Evolutionary conservation across 208 protist genomes (phyloP).

Genomic region (Wallacemonas sp.): DNA sequence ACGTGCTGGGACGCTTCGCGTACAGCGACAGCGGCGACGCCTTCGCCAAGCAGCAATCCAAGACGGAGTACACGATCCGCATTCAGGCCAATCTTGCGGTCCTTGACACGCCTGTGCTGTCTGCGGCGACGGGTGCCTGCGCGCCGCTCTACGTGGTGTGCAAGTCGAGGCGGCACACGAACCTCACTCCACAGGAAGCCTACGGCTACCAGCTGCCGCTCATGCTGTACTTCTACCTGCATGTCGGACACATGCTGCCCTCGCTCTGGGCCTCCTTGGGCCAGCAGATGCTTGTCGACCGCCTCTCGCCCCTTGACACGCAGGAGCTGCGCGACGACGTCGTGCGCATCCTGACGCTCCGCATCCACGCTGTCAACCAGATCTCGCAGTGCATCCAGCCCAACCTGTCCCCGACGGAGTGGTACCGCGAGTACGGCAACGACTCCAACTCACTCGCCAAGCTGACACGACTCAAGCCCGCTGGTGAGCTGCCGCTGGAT

Average conservation of each 20-base stretch:
- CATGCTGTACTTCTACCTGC: conserved; percentile 33
- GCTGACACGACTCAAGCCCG: conserved; percentile 16
- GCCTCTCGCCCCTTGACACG: conserved; percentile 40
- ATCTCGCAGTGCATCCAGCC: conserved; percentile 14
- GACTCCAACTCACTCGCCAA: conserved; percentile 2
- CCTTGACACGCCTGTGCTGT: conserved; percentile 21
- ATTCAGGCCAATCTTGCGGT: conserved; percentile 20
- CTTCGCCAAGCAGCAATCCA: conserved; percentile 14
- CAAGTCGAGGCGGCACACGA: conserved; percentile 8
- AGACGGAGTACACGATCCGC: conserved; percentile 1
- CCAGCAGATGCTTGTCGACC: conserved; percentile 42
- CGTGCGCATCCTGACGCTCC: conserved; percentile 36
- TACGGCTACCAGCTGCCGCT: conserved; percentile 30
- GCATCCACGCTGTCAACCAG: conserved; percentile 31
- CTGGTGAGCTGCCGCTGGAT: conserved; percentile 28
- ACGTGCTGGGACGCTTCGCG: conserved; percentile 5
- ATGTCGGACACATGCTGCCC: conserved; percentile 34
- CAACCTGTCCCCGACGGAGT: conserved; percentile 3
- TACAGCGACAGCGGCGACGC: conserved; percentile 12
- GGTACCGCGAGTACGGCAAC: conserved; percentile 20
- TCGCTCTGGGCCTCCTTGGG: conserved; percentile 28
- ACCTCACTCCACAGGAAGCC: neutral
- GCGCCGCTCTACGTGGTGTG: conserved; percentile 13
- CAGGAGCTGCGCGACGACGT: conserved; percentile 31
- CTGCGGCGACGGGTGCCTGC: neutral